These are phyloP conservation scores for Hygrophila difformis DNA, from an alignment of 257 asterid genomes.

Conservation along the genomic window DNA sequence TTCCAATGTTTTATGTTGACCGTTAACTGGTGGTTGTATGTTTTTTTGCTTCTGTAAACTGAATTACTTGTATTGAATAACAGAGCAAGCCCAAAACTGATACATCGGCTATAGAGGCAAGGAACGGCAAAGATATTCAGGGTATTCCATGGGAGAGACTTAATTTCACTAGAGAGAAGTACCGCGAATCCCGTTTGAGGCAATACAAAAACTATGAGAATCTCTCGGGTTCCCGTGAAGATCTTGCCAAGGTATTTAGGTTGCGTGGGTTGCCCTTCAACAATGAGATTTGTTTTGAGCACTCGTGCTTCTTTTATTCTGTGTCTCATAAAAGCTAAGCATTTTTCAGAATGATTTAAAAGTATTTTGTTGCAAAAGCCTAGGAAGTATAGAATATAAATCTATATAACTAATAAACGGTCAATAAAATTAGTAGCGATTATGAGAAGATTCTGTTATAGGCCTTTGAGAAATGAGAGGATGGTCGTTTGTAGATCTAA, in stretches of 20 bases:
- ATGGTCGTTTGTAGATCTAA: background rate
- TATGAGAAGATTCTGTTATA: background rate
- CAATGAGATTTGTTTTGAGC: no score
- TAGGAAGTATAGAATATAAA: background rate
- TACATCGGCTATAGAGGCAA: slow-evolving; percentile 64
- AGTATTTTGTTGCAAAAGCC: background rate
- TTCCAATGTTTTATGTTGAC: background rate
- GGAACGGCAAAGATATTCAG: slow-evolving; percentile 88
- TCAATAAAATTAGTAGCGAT: background rate
- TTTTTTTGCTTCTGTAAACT: no score
- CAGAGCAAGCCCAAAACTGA: slow-evolving; percentile 55
- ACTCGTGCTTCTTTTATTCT: no score
- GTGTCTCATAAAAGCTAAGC: background rate
- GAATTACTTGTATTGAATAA: background rate
- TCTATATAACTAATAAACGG: background rate
- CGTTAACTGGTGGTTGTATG: background rate
- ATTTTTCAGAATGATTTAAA: background rate
- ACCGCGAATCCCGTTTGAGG: slow-evolving; percentile 67
- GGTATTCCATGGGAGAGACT: slow-evolving; percentile 97
- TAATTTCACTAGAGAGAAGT: slow-evolving; percentile 61
- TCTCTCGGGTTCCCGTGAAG: slow-evolving; percentile 43
- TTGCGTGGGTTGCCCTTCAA: no score
- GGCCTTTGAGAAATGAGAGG: background rate
- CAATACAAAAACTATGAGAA: slow-evolving; percentile 74
- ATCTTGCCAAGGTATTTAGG: slow-evolving; percentile 56